phyloP scores from a whole-genome alignment of 805 yeast species.

The Debaryomyces hansenii region DNA sequence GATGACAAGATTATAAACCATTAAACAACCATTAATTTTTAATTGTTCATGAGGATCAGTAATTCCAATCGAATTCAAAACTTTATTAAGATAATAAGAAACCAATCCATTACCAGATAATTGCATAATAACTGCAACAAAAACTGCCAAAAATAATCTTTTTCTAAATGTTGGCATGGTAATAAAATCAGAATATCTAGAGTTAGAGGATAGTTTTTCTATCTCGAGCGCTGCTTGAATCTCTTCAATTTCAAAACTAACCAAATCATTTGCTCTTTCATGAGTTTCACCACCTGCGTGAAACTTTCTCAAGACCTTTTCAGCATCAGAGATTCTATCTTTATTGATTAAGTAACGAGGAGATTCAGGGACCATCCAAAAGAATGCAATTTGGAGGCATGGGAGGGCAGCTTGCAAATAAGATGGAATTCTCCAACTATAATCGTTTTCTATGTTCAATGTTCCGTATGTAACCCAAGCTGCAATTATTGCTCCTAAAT shows the following conservation, averaged over 20 bases:
- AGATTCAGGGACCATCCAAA: constrained; percentile 48
- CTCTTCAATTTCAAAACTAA: constrained; percentile 40
- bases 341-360: constrained; percentile 46
- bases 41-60: constrained; percentile 47
- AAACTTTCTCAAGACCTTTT: constrained; percentile 34
- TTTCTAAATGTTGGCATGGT: no score
- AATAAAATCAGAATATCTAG: constrained; percentile 26
- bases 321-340: constrained; percentile 45
- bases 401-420: no score
- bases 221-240: constrained; percentile 39
- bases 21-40: constrained; percentile 50
- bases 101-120: constrained; percentile 54
- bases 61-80: constrained; percentile 53
- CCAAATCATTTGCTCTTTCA: constrained; percentile 23
- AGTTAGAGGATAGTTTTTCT: constrained; percentile 37
- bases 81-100: constrained; percentile 51
- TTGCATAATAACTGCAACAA: constrained; percentile 48
- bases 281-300: constrained; percentile 37
- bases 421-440: constrained; percentile 50
- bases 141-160: constrained; percentile 21
- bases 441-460: constrained; percentile 30
- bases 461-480: constrained; percentile 54
- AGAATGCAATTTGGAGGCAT: constrained; percentile 22
- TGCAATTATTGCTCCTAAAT: constrained; percentile 53
- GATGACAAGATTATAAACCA: constrained; percentile 44